Percentiles rank a stretch among this genome's conserved stretches.
These are phyloP conservation scores for Wickerhamiella dianesei DNA, from an alignment of 805 yeast species.

Conservation along the genomic window DNA sequence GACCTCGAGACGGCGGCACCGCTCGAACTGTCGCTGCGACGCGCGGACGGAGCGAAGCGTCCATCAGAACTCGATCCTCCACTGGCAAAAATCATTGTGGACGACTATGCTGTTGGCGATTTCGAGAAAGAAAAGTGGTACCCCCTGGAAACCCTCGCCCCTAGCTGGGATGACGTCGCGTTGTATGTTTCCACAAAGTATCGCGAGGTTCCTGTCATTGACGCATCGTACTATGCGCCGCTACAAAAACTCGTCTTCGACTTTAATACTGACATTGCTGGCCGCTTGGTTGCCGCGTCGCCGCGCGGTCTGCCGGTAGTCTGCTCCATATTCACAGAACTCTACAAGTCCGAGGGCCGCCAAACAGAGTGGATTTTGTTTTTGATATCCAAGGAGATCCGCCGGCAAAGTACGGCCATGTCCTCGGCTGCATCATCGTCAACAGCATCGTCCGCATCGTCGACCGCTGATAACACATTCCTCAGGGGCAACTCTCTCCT, in stretches of 20 bases:
- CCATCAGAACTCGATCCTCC: slow-evolving; percentile 8
- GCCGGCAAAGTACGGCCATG: background rate
- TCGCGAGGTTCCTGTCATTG: slow-evolving; percentile 27
- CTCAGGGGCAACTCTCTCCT: slow-evolving; percentile 79
- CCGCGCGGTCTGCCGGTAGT: slow-evolving; percentile 7
- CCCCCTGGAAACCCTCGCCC: background rate
- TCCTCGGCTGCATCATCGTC: background rate
- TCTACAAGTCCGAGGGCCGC: slow-evolving; percentile 54
- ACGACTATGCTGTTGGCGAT: slow-evolving; percentile 8
- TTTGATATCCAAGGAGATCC: slow-evolving; percentile 53
- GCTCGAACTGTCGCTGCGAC: slow-evolving; percentile 14
- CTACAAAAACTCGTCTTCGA: slow-evolving; percentile 45
- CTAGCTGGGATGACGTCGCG: slow-evolving; percentile 8
- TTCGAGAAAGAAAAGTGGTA: background rate
- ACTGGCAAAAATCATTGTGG: slow-evolving; percentile 12
- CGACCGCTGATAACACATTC: slow-evolving; percentile 36
- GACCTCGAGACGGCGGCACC: slow-evolving; percentile 36
- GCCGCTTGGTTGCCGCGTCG: slow-evolving; percentile 20
- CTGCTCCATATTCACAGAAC: slow-evolving; percentile 42
- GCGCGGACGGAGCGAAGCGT: slow-evolving; percentile 7
- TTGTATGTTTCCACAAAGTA: slow-evolving; percentile 20
- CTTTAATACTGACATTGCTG: slow-evolving; percentile 27
- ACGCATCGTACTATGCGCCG: slow-evolving; percentile 44
- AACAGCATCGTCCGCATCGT: slow-evolving; percentile 10
- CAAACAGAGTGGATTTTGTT: slow-evolving; percentile 64